These are phyloP conservation scores for Leccinum uliginosum DNA, from an alignment of 768 basidiomycete species.

Conservation along the genomic window DNA sequence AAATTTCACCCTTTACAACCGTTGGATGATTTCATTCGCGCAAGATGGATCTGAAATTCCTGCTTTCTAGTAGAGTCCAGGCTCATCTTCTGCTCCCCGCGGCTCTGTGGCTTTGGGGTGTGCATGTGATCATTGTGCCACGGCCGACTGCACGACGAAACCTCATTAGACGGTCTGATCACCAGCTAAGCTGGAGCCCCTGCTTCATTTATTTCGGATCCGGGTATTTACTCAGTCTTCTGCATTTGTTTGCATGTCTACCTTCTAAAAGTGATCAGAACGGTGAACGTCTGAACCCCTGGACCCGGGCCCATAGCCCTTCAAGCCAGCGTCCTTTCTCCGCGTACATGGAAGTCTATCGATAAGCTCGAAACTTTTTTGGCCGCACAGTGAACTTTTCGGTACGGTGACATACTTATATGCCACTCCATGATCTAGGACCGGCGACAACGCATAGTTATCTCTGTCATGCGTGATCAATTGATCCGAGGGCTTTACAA, in stretches of 20 bases:
- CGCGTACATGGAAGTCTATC: neutral
- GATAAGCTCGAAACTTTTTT: neutral
- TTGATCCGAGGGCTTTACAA: constrained; percentile 20
- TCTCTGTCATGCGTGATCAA: neutral
- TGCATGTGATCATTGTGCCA: neutral
- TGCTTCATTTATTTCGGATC: constrained; percentile 9
- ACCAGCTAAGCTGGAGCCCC: neutral
- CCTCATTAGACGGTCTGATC: neutral
- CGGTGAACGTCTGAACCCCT: neutral
- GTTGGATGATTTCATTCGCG: constrained; percentile 12
- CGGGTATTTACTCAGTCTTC: constrained; percentile 6
- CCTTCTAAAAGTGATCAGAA: constrained; percentile 6
- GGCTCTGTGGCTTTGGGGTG: constrained; percentile 6
- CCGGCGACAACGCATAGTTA: neutral
- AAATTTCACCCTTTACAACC: constrained; percentile 7
- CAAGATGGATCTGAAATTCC: constrained; percentile 7
- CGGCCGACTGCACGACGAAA: neutral
- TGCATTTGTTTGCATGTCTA: neutral
- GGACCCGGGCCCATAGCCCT: neutral
- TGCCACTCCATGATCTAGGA: constrained; percentile 5
- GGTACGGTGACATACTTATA: neutral
- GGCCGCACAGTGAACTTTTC: neutral
- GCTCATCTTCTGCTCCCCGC: constrained; percentile 8
- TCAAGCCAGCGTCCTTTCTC: constrained; percentile 3
- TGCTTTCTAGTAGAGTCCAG: constrained; percentile 6